phyloP scores from a whole-genome alignment of 2,329 filamentous ascomycete genomes.

The Aspergillus sergii region DNA sequence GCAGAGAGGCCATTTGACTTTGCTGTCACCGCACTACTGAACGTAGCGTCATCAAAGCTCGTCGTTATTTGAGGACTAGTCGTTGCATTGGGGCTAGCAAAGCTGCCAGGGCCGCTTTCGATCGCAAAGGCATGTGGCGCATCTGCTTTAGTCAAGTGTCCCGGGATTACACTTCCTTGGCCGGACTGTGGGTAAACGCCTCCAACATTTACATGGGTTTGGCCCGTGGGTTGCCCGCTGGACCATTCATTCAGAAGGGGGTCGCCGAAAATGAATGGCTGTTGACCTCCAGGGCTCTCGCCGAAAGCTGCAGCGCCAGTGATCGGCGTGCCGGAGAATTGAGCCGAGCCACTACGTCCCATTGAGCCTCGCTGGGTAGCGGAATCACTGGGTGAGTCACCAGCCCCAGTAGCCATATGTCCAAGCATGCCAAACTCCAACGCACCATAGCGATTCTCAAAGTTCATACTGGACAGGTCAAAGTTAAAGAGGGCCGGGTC shows the following conservation, averaged over 20 bases:
- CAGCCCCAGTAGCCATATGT: conserved; percentile 90
- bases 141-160: conserved; percentile 47
- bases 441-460: conserved; percentile 93
- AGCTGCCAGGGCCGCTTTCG: conserved; percentile 57
- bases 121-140: conserved; percentile 64
- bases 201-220: conserved; percentile 36
- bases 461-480: conserved; percentile 89
- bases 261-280: conserved; percentile 50
- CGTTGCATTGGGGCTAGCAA: conserved; percentile 61
- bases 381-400: conserved; percentile 73
- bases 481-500: conserved; percentile 95
- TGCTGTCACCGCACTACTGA: conserved; percentile 27
- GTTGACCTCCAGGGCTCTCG: conserved; percentile 48
- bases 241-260: conserved; percentile 50
- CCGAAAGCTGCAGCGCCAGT: conserved; percentile 42
- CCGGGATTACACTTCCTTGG: conserved; percentile 40
- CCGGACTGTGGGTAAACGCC: conserved; percentile 36
- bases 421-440: conserved; percentile 95
- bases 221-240: conserved; percentile 37
- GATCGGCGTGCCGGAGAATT: conserved; percentile 41
- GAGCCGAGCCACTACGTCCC: conserved; percentile 44
- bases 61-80: conserved; percentile 54
- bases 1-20: conserved; percentile 33
- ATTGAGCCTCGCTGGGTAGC: conserved; percentile 51
- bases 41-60: conserved; percentile 44